These are phyloP conservation scores for Antitrichia curtipendula DNA, from an alignment of 225 moss, liverwort and hornwort species.

Conservation along the genomic window DNA sequence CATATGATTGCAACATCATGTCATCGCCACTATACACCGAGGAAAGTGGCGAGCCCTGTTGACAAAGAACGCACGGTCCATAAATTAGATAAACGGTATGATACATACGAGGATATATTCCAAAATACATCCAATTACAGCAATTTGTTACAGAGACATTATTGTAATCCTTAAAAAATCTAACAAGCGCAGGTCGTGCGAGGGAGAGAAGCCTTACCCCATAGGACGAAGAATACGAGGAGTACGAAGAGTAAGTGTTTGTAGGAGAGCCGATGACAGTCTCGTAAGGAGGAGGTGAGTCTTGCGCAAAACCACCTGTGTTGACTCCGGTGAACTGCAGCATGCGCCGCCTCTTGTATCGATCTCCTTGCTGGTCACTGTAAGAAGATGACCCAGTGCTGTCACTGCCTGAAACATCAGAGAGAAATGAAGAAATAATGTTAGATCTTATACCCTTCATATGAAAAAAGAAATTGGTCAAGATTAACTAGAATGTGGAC, in stretches of 20 bases:
- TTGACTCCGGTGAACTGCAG: slow-evolving; percentile 37
- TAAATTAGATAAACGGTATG: background rate
- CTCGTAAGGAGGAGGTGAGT: slow-evolving; percentile 26
- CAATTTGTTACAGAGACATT: background rate
- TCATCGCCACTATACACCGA: slow-evolving; percentile 26
- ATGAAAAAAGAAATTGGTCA: background rate
- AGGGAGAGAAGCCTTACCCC: slow-evolving; percentile 3
- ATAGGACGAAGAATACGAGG: slow-evolving; percentile 27
- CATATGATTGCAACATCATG: slow-evolving; percentile 25
- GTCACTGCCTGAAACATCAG: slow-evolving; percentile 28
- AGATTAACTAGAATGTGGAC: background rate
- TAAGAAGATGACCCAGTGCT: slow-evolving; percentile 35
- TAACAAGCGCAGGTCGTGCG: background rate
- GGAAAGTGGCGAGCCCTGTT: slow-evolving; percentile 33
- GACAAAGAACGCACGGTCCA: background rate
- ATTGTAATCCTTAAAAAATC: background rate
- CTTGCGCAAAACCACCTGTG: slow-evolving; percentile 23
- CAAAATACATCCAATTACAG: background rate
- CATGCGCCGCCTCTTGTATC: slow-evolving; percentile 50
- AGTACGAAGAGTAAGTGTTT: slow-evolving; percentile 20
- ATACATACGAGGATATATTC: too few species aligned
- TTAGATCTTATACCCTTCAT: background rate
- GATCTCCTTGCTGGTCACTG: slow-evolving; percentile 32
- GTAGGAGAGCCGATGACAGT: slow-evolving; percentile 27
- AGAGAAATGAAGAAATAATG: background rate